Base-by-base conservation (phyloP, 495 filamentous ascomycete genomes). In the Tuber umbilicatum region DNA sequence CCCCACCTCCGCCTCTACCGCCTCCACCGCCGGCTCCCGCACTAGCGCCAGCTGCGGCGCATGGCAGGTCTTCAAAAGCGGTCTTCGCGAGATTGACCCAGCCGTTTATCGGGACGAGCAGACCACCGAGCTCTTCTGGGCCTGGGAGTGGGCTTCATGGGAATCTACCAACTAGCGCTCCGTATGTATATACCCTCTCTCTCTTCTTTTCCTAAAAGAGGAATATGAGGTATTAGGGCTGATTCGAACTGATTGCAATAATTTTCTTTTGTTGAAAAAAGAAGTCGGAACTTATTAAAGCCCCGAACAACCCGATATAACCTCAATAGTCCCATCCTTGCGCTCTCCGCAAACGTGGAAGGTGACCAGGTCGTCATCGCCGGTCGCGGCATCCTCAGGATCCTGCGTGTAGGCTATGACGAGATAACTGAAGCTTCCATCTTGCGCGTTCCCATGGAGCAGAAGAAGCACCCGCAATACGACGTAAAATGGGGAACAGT, bases 401-500 rank as follows among this genome's bases (percentile, higher is more conserved):
- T 81, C 55, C 72, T 81, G 39, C 71, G 74, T 9, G 76, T 81
- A 42, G 72, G 68, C 21, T 60, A 70, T n/a, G 74, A 76, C 23
- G 76, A 76, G 71, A 73, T 79, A 31, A 60, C 71, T 38, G 80
- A 81, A 40, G 72, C 73, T 38, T 74, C 79, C n/a, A 76, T 76
- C 41, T 68, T 81, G 42, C 73, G 80, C 5, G 79, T 81, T 19
- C 70, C 80, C 14, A 70, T 73, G 7, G 76, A 79, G 47, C 76
- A 81, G 60, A 75, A 80, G 68, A 77, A 73, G 31, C 73, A 81
- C 31, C 76, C 74, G 39, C 81, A 82, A 75, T 88, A 88, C 55
- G 91, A 93, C 83, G 91, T 93, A 31, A 92, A 92, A 89, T 87
- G 87, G 89, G 74, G 85, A 82, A 70, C 89, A n/a, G 23, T 68